phyloP scores from a whole-genome alignment of 768 basidiomycete species.

The Coprinopsis sp. region DNA sequence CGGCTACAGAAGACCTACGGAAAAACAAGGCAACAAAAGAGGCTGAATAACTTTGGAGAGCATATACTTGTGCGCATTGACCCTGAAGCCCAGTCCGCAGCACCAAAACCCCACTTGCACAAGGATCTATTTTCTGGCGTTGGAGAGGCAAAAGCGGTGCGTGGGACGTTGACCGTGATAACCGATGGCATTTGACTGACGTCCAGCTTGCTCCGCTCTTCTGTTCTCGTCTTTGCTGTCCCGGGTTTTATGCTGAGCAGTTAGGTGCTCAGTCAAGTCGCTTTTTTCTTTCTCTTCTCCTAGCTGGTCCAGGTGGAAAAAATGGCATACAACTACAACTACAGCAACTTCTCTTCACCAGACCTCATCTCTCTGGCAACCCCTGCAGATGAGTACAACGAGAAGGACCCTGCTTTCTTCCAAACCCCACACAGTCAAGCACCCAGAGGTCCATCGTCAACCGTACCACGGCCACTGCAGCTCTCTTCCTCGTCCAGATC shows the following conservation, averaged over 20 bases:
- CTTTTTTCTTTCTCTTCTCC: slow-evolving; percentile 13
- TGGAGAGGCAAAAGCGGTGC: background rate
- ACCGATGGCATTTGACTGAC: slow-evolving; percentile 1
- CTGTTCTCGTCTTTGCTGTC: slow-evolving; percentile 13
- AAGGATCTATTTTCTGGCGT: too few relatives aligned
- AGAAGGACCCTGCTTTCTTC: slow-evolving; percentile 9
- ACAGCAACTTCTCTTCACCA: slow-evolving; percentile 20
- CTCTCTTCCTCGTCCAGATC: slow-evolving; percentile 13
- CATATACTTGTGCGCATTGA: too few relatives aligned
- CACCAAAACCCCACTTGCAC: too few relatives aligned
- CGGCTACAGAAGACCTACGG: background rate
- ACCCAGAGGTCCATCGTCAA: slow-evolving; percentile 8
- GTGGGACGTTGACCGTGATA: background rate
- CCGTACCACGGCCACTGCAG: slow-evolving; percentile 1
- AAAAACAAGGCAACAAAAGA: background rate
- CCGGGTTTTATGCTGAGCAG: slow-evolving; percentile 1
- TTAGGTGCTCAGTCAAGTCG: slow-evolving; percentile 11
- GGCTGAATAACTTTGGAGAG: too few relatives aligned
- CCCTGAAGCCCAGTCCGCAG: too few relatives aligned
- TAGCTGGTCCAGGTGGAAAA: slow-evolving; percentile 18
- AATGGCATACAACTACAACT: slow-evolving; percentile 5
- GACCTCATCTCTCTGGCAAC: slow-evolving; percentile 27
- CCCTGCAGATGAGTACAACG: slow-evolving; percentile 11
- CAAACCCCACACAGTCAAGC: slow-evolving; percentile 2
- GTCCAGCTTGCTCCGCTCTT: slow-evolving; percentile 8